A percentile compares a stretch with the other conserved stretches of the same genome.
Evolutionary conservation across 306 rosid species (phyloP).

Genomic region (Betula pendula): DNA sequence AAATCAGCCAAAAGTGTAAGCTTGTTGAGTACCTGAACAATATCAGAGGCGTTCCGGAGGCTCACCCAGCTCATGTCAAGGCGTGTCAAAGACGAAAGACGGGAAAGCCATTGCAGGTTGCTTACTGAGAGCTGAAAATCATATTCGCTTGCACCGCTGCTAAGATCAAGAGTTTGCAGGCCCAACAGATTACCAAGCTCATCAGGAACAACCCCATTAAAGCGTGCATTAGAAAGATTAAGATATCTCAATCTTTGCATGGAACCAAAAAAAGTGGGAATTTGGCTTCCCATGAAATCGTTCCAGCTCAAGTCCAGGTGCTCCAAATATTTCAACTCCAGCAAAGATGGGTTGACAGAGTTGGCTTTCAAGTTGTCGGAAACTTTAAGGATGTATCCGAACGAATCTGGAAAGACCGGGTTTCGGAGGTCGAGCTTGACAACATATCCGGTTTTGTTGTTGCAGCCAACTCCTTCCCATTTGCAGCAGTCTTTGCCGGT

Average conservation of each 20-base stretch:
- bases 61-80: conserved; percentile 22
- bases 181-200: conserved; percentile 2
- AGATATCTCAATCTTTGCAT: conserved; percentile 9
- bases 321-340: conserved; percentile 15
- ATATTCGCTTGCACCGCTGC: conserved; percentile 13
- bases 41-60: neutral
- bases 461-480: conserved; percentile 20
- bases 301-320: conserved; percentile 18
- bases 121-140: conserved; percentile 5
- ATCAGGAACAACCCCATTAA: conserved; percentile 7
- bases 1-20: conserved; percentile 8
- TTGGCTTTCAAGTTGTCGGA: conserved; percentile 7
- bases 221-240: conserved; percentile 15
- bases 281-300: conserved; percentile 10
- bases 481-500: conserved; percentile 12
- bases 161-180: conserved; percentile 14
- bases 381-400: conserved; percentile 3
- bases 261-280: conserved; percentile 10
- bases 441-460: conserved; percentile 7
- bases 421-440: conserved; percentile 17
- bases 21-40: conserved; percentile 22
- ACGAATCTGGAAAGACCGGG: conserved; percentile 10
- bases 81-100: neutral
- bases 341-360: neutral
- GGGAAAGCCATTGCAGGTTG: conserved; percentile 11